phyloP scores from a whole-genome alignment of 2,329 filamentous ascomycete genomes.

The Neofusicoccum cordaticola region DNA sequence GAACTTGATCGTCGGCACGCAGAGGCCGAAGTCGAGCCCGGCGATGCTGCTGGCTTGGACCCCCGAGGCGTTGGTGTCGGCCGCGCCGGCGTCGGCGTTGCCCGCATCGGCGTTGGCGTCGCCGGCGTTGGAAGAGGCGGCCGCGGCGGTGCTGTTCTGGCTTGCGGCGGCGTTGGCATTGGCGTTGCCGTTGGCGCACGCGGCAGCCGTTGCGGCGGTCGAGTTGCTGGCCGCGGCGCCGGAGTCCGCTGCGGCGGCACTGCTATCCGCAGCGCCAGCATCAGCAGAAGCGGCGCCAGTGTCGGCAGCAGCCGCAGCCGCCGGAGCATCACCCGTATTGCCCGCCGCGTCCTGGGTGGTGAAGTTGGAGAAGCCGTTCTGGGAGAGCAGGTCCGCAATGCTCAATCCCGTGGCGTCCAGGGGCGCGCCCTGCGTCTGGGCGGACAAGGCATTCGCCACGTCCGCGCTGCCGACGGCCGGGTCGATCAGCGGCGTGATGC shows the following conservation, averaged over 20 bases:
- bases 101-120: conserved; percentile 19
- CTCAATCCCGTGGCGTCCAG: conserved; percentile 61
- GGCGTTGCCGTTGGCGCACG: conserved; percentile 20
- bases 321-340: background rate
- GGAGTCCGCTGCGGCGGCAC: background rate
- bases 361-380: conserved; percentile 64
- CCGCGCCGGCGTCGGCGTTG: conserved; percentile 18
- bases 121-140: conserved; percentile 19
- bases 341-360: conserved; percentile 33
- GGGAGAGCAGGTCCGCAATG: conserved; percentile 62
- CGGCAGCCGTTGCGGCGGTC: no score
- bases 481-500: conserved; percentile 66
- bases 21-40: conserved; percentile 36
- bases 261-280: conserved; percentile 1
- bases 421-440: conserved; percentile 50
- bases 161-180: conserved; percentile 24
- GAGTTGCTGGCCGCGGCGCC: conserved; percentile 11
- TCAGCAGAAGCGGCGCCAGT: conserved; percentile 19
- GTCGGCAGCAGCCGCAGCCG: conserved; percentile 8
- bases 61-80: background rate
- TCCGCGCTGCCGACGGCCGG: conserved; percentile 59
- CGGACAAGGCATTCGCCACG: conserved; percentile 60
- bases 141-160: conserved; percentile 19
- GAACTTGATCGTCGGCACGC: conserved; percentile 57
- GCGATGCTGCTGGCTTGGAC: conserved; percentile 16